Base-by-base conservation (phyloP, 2,329 filamentous ascomycete species). In the Fusarium sp. region DNA sequence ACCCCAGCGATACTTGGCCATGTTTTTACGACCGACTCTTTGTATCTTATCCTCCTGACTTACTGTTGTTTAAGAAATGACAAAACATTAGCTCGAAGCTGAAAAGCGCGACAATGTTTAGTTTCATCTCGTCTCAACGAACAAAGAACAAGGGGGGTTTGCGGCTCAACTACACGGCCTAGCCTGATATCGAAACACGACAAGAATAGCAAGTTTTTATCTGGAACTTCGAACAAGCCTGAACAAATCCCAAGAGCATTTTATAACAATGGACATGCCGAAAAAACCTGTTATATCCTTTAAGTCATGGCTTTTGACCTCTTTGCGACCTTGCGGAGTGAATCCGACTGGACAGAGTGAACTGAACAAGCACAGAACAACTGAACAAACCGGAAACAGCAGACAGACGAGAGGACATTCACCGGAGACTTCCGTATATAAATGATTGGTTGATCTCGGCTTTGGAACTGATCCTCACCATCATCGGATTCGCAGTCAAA, bases 141-240 rank as follows among this genome's bases (percentile, higher is more conserved):
- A 52, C 27, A 52, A 52, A 52, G 47, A 9, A 32, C 10, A 32
- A 52, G 11, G 47, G 45, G 47, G 47, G 11, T 52, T 52, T 52
- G 47, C 47, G 47, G 27, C 10, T 52, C 17, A 52, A 32, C 15
- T 20, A 30, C 17, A 52, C 47, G 6, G 20, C 17, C 6, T 10
- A 14, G 17, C 17, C 27, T 32, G 27, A 52, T 32, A 32, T 30
- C 17, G n/a, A 32, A 52, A 20, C 47, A 32, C 47, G 17, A 52
- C 27, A 17, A 52, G 11, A 52, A 52, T 32, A n/a, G 17, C 17
- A 52, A 20, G 27, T 20, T 32, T 52, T 15, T 52, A 14, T 6
- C 47, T 52, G 17, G 27, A 8, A 52, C 10, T 4, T 52, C 17
- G 47, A 52, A 52, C 25, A 52, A 3, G 9, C 5, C 47, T 25